Conservation (phyloP, 1,284 basidiomycete genomes). For the Heterobasidion parviporum region DNA sequence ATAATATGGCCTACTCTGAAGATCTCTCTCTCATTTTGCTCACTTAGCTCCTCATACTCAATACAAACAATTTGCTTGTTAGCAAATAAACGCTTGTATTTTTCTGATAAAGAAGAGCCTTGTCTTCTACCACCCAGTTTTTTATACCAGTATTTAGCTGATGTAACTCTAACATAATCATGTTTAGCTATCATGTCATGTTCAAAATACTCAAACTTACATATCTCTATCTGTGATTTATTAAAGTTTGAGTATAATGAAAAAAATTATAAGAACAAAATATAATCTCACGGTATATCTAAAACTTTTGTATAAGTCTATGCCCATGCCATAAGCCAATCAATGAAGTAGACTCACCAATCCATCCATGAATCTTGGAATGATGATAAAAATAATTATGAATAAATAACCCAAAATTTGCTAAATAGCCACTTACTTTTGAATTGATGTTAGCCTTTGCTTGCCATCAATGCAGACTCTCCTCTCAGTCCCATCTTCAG, state of each 20-base stretch:
- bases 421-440: slow-evolving; percentile 31
- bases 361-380: slow-evolving; percentile 60
- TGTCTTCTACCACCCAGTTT: not conserved
- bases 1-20: slow-evolving; percentile 43
- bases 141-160: slow-evolving; percentile 44
- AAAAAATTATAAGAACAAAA: not conserved
- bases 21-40: slow-evolving; percentile 62
- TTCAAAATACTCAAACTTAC: not conserved
- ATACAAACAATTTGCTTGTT: slow-evolving; percentile 69
- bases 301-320: not conserved
- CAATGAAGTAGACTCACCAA: slow-evolving; percentile 29
- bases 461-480: slow-evolving; percentile 73
- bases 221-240: slow-evolving; percentile 1
- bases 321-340: not conserved
- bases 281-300: slow-evolving; percentile 19
- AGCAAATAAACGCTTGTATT: slow-evolving; percentile 31
- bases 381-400: not conserved
- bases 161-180: slow-evolving; percentile 7
- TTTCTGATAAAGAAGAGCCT: not conserved
- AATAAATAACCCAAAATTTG: not conserved
- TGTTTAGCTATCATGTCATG: not conserved
- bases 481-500: slow-evolving; percentile 52
- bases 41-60: slow-evolving; percentile 56
- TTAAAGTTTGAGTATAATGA: not conserved
- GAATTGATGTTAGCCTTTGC: slow-evolving; percentile 67